Base-by-base conservation (phyloP, 2,329 filamentous ascomycete species). In the Coniochaeta sp. region DNA sequence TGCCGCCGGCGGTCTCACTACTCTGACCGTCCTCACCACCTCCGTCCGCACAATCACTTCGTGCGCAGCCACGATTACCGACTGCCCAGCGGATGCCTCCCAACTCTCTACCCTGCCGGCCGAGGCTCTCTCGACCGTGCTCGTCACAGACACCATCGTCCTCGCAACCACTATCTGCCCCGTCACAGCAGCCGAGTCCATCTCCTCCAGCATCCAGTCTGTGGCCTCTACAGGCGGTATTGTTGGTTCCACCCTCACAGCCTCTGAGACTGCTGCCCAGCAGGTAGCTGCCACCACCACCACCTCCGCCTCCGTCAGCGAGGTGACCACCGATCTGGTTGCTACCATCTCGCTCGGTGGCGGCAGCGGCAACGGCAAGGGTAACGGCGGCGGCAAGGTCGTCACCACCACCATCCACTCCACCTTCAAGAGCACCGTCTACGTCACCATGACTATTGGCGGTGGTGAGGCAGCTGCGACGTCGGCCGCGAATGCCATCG, bases 101-200 rank as follows among this genome's bases (percentile, higher is more conserved):
- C 66, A 66, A 28, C 56, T 73, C 38, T 62, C 70, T 55, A 60
- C 67, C 26, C 67, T 73, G 44, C 69, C 72, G 10, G 58, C 66
- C 30, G 64, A 65, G 42, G 69, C 69, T 7, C 65, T 71, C 17
- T 63, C 65, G 42, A 71, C 69, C 36, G 67, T 69, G 52, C 64
- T 75, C 28, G 73, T 77, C 34, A 78, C 75, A 14, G 70, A 75
- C 61, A 73, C 70, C 16, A 63, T 76, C 57, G 64, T 71, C 28
- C 65, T 77, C n/a, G 71, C 72, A 58, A 73, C 72, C 55, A 74
- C 73, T 50, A 67, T 77, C 60, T 78, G 76, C 73, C 76, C 77
- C 58, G 74, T 78, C 42, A 71, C 73, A 2, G 74, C 70, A 6
- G 73, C 72, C n/a, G 62, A 64, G 14, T 70, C 72, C 61, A 73